Percentiles rank a stretch among this genome's conserved stretches.
Evolutionary conservation across 2,329 filamentous ascomycete species (phyloP).

Genomic region (Monilinia vaccinii-corymbosi): DNA sequence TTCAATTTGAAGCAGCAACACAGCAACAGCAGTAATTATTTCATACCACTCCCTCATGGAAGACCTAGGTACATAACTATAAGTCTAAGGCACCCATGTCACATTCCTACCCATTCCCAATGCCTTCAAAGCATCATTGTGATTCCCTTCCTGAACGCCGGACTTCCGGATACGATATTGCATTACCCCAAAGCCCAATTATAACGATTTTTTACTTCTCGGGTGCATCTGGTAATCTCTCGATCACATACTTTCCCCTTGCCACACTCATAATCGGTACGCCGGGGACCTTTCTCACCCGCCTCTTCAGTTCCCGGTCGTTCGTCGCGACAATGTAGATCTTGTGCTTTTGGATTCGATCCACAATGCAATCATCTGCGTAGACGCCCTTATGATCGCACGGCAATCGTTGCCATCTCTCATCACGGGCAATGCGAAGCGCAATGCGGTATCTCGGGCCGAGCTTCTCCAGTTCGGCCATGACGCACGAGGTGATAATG

Average conservation of each 20-base stretch:
- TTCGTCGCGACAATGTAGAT: constrained; percentile 74
- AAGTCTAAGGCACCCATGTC: not conserved
- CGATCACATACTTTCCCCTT: constrained; percentile 87
- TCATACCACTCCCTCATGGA: not conserved
- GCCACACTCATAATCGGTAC: constrained; percentile 66
- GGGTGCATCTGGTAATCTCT: constrained; percentile 78
- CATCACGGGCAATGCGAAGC: constrained; percentile 76
- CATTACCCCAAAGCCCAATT: not conserved
- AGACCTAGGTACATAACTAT: not conserved
- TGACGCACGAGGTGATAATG: constrained; percentile 74
- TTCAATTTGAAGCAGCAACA: not conserved
- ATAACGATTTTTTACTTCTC: no score
- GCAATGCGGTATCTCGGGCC: constrained; percentile 84
- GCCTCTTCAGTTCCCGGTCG: constrained; percentile 71
- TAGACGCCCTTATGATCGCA: constrained; percentile 89
- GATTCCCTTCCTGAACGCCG: constrained; percentile 2
- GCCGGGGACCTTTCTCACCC: constrained; percentile 63
- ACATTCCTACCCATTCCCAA: not conserved
- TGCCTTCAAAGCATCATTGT: not conserved
- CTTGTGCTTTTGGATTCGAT: constrained; percentile 61
- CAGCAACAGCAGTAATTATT: no score
- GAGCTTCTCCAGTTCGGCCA: constrained; percentile 82
- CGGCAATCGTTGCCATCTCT: constrained; percentile 74
- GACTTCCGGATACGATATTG: constrained; percentile 6
- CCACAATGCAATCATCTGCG: constrained; percentile 78